Conservation (phyloP, 192 early-diverging fungal species). For the Coemansia furcata region DNA sequence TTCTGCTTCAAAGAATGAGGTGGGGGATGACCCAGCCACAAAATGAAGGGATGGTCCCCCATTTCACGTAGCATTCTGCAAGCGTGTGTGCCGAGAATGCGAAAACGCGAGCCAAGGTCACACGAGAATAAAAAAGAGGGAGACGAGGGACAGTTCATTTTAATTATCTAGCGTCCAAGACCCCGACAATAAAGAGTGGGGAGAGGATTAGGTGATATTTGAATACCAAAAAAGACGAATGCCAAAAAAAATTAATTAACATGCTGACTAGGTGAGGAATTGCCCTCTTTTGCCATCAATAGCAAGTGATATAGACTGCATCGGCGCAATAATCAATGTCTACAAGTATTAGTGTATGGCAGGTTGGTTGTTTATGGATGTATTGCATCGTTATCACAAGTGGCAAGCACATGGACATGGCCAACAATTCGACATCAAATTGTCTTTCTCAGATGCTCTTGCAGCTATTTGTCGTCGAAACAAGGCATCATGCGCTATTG, state of each 20-base stretch:
- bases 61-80: background rate
- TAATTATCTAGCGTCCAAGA: background rate
- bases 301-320: background rate
- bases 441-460: background rate
- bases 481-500: background rate
- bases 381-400: background rate
- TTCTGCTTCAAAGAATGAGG: background rate
- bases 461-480: background rate
- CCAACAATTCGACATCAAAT: background rate
- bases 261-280: background rate
- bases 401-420: background rate
- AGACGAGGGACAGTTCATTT: background rate
- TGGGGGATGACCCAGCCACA: slow-evolving; percentile 3
- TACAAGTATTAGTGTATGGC: background rate
- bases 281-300: background rate
- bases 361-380: background rate
- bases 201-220: background rate
- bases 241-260: background rate
- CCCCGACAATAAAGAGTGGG: slow-evolving; percentile 1
- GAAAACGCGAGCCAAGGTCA: background rate
- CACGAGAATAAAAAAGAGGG: background rate
- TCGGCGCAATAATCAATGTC: background rate
- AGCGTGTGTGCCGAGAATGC: background rate
- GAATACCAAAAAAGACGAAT: background rate
- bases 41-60: background rate